Conservation (phyloP, 306 rosid genomes). For the Hippophae gyantsensis region DNA sequence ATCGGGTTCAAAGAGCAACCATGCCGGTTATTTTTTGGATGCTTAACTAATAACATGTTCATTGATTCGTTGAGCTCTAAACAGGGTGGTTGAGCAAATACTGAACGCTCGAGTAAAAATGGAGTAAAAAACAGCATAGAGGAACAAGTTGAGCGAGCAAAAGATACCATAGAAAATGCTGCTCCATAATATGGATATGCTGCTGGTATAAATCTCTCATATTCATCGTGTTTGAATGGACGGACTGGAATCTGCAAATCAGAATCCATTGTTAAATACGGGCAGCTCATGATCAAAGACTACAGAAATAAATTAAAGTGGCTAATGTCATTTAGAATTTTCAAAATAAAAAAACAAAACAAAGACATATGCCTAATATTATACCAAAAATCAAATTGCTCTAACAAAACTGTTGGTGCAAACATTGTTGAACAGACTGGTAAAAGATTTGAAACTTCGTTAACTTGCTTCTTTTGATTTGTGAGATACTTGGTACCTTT, state of each 20-base stretch:
- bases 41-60: no score
- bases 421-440: no score
- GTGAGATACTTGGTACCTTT: no score
- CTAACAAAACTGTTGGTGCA: no score
- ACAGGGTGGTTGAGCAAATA: not conserved
- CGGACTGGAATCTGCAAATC: slow-evolving; percentile 88
- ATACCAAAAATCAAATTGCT: no score
- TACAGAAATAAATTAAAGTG: no score
- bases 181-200: slow-evolving; percentile 96
- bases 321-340: not conserved
- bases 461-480: no score
- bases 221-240: slow-evolving; percentile 89
- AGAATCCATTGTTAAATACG: slow-evolving; percentile 13
- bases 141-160: slow-evolving; percentile 14
- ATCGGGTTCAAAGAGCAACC: no score
- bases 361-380: not conserved
- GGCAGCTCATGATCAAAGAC: not conserved
- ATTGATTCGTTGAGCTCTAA: no score
- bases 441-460: no score
- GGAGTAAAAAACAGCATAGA: not conserved
- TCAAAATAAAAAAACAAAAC: slow-evolving; percentile 1
- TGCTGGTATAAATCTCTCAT: slow-evolving; percentile 87
- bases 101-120: not conserved
- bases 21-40: no score
- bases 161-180: slow-evolving; percentile 75